Base-by-base conservation (phyloP, 441 rosid genomes). In the Aquilaria agallochum region DNA sequence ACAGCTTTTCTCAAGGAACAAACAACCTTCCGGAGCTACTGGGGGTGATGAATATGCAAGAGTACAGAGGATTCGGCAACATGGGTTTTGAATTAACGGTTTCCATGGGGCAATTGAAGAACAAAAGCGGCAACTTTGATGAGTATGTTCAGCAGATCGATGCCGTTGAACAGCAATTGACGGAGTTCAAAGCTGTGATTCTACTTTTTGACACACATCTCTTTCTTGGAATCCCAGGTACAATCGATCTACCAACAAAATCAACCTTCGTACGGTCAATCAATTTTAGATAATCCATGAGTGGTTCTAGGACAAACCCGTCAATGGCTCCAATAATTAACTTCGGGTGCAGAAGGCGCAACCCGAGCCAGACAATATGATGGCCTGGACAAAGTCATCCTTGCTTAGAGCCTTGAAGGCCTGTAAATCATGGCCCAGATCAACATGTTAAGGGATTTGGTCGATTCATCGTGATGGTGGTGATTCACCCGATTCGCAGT, bases 11-110 rank as follows among this genome's bases (percentile, higher is more conserved):
- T 11, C 32, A 94, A 91, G 94, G 93, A 54, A 80, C 96, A 63
- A 87, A 68, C 62, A 86, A 76, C 59, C 73, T 72, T 31, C 66
- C 90, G 59, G 93, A 88, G 66, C 83, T 93, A 1, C 45, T 90
- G 81, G 91, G 83, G 88, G 86, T 86, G 81, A 88, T 90, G 98
- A 90, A 93, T 63, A 31, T 61, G 0, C 72, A 87, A 51, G 96
- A 90, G 74, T 94, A 84, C 72, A 64, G 76, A 5, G 90, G 82
- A 42, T 69, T 88, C 9, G 96, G 93, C 6, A 95, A 87, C 59
- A 88, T 94, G 64, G 90, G 92, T 11, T 73, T 93, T 0, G 96
- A 96, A 58, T 68, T 89, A 7, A 83, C 92, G 53, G 82, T 87
- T 6, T 90, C 76, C 51, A 90, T 87, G 59, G 89, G 87, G 80